Evolutionary conservation across 306 rosid genomes (phyloP).

Genomic region (Cucumis sativus): DNA sequence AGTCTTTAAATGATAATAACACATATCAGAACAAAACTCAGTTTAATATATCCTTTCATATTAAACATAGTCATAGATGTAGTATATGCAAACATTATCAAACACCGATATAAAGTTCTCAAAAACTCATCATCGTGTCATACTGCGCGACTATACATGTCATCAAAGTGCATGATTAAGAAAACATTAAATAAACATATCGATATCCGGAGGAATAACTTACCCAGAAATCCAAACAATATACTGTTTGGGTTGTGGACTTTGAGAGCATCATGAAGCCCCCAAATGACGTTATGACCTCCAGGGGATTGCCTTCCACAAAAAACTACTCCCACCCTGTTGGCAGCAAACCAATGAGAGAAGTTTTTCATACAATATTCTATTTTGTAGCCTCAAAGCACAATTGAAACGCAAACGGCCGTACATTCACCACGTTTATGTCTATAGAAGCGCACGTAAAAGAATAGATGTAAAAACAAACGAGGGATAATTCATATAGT

Average conservation of each 20-base stretch:
- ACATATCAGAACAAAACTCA: neutral
- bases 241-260: constrained; percentile 58
- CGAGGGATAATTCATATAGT: neutral
- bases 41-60: neutral
- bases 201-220: neutral
- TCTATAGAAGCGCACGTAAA: neutral
- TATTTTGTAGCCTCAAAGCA: neutral
- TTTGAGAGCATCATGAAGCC: constrained; percentile 71
- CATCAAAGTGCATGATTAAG: neutral
- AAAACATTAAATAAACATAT: neutral
- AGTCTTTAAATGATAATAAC: neutral
- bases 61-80: neutral
- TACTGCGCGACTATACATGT: neutral
- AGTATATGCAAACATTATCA: neutral
- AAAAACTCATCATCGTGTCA: neutral
- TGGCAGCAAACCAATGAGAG: neutral
- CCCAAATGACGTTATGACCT: constrained; percentile 97
- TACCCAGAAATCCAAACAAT: constrained; percentile 90
- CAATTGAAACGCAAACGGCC: neutral
- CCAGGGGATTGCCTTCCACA: constrained; percentile 99
- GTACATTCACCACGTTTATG: neutral
- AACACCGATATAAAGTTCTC: neutral
- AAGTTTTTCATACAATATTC: neutral
- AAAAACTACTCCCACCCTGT: constrained; percentile 86
- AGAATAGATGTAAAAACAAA: constrained; percentile 11